Conservation (phyloP, 352 stramenopile species). For the Phytophthora idaei region DNA sequence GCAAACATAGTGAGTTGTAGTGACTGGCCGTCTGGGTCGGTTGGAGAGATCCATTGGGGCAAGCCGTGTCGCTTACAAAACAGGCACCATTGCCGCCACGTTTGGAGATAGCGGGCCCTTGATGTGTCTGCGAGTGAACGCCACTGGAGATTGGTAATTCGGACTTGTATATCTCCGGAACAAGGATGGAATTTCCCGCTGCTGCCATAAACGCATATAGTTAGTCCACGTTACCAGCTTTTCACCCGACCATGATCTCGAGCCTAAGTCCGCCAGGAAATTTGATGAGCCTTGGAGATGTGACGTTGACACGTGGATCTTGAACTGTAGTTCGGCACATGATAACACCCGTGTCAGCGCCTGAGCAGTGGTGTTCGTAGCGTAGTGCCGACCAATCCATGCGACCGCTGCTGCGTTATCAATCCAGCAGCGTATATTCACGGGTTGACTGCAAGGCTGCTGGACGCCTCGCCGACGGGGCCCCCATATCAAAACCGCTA, state of each 20-base stretch:
- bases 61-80: neutral
- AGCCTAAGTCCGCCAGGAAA: slow-evolving; percentile 6
- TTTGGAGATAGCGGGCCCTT: slow-evolving; percentile 3
- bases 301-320: neutral
- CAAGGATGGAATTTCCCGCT: slow-evolving; percentile 7
- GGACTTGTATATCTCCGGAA: slow-evolving; percentile 15
- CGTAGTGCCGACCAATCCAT: slow-evolving; percentile 7
- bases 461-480: neutral
- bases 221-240: neutral
- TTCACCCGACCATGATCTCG: slow-evolving; percentile 6
- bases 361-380: neutral
- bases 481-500: slow-evolving; percentile 3
- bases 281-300: slow-evolving; percentile 11
- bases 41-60: neutral
- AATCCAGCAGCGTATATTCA: slow-evolving; percentile 16
- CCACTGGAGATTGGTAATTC: slow-evolving; percentile 6
- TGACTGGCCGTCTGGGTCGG: slow-evolving; percentile 5
- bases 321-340: slow-evolving; percentile 3
- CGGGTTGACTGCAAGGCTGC: neutral
- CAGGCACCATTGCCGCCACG: slow-evolving; percentile 12
- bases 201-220: neutral
- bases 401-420: slow-evolving; percentile 8
- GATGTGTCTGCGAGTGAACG: slow-evolving; percentile 18
- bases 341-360: slow-evolving; percentile 4
- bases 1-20: slow-evolving; percentile 17